phyloP scores from a whole-genome alignment of 2,329 filamentous ascomycete genomes.

The Penicillium sp. region DNA sequence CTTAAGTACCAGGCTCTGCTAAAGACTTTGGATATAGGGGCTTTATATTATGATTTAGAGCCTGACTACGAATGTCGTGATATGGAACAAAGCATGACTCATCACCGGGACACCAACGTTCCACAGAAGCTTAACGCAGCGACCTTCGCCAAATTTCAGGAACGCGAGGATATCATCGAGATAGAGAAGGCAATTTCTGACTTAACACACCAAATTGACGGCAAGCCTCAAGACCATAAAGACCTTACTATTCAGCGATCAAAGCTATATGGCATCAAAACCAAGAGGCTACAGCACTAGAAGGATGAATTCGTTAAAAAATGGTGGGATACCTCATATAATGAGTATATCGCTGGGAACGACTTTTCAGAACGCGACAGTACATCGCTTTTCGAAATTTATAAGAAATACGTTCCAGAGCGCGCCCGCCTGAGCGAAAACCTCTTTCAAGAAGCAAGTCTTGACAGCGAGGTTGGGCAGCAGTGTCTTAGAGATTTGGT shows the following conservation, averaged over 20 bases:
- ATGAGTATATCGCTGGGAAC: constrained; percentile 22
- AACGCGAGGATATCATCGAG: constrained; percentile 8
- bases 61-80: constrained; percentile 19
- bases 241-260: constrained; percentile 7
- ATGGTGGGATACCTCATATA: constrained; percentile 20
- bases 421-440: constrained; percentile 6
- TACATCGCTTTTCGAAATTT: constrained; percentile 22
- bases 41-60: constrained; percentile 18
- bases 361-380: constrained; percentile 17
- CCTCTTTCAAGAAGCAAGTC: constrained; percentile 17
- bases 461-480: constrained; percentile 19
- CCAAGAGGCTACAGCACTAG: constrained; percentile 12
- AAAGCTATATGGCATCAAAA: constrained; percentile 20
- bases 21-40: constrained; percentile 21
- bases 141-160: constrained; percentile 10
- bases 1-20: constrained; percentile 21
- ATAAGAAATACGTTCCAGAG: constrained; percentile 20
- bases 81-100: constrained; percentile 24
- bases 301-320: constrained; percentile 14
- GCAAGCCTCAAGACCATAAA: constrained; percentile 2
- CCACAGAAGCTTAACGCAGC: constrained; percentile 17
- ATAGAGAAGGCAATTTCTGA: constrained; percentile 11
- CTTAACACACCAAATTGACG: constrained; percentile 14
- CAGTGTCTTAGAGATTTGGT: constrained; percentile 22
- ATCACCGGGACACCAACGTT: constrained; percentile 20